These are phyloP conservation scores for Fragaria nilgerrensis DNA, from an alignment of 306 rosid genomes.

Conservation along the genomic window DNA sequence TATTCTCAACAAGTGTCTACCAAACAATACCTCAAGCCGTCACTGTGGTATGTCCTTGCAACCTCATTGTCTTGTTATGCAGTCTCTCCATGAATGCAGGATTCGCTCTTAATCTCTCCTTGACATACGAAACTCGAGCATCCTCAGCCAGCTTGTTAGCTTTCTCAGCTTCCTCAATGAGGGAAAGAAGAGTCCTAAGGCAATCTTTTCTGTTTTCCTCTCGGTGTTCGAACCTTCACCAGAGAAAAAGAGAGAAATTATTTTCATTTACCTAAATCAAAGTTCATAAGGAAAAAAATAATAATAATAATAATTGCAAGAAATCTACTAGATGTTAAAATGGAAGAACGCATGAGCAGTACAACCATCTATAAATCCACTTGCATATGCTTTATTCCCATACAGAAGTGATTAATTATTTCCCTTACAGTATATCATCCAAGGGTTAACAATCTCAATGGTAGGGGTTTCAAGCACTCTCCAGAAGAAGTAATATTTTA, in stretches of 20 bases:
- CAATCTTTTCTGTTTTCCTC: constrained; percentile 98
- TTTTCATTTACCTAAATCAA: background rate
- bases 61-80: constrained; percentile 49
- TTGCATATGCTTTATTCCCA: background rate
- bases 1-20: background rate
- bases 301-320: background rate
- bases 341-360: background rate
- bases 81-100: constrained; percentile 83
- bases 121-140: constrained; percentile 72
- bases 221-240: constrained; percentile 78
- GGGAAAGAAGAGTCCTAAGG: constrained; percentile 80
- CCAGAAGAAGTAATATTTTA: background rate
- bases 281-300: background rate
- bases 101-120: constrained; percentile 72
- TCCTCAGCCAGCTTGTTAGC: constrained; percentile 76
- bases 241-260: constrained; percentile 4
- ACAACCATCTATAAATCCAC: background rate
- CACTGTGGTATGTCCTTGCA: constrained; percentile 39
- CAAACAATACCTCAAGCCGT: constrained; percentile 40
- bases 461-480: background rate
- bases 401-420: background rate
- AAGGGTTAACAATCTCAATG: background rate
- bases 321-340: background rate
- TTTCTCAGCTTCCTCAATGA: constrained; percentile 92
- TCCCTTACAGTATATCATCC: background rate